Evolutionary conservation across 2,329 filamentous ascomycete genomes (phyloP).

Genomic region (Dactylellina leptospora): DNA sequence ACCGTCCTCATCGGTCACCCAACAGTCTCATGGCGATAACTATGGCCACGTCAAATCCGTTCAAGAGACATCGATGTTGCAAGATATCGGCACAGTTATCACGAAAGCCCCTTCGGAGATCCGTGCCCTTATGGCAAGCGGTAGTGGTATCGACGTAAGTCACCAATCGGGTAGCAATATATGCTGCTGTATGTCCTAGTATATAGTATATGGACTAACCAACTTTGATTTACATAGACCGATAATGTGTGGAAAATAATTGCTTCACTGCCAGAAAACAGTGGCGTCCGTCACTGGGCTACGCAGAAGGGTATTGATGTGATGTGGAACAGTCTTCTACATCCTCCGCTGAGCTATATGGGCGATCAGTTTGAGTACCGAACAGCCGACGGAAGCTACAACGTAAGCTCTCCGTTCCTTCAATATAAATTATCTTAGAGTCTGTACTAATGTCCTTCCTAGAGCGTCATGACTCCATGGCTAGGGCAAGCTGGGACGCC

Average conservation of each 20-base stretch:
- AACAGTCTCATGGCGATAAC: slow-evolving; percentile 9
- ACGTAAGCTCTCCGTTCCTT: slow-evolving; percentile 62
- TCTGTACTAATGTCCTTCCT: neutral
- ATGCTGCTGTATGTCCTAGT: slow-evolving; percentile 4
- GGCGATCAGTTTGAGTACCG: slow-evolving; percentile 73
- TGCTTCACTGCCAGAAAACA: slow-evolving; percentile 5
- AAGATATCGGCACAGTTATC: slow-evolving; percentile 7
- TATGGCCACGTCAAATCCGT: slow-evolving; percentile 2
- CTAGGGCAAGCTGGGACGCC: slow-evolving; percentile 73
- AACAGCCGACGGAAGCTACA: slow-evolving; percentile 74
- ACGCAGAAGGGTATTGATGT: slow-evolving; percentile 7
- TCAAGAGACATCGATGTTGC: slow-evolving; percentile 6
- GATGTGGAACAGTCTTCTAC: slow-evolving; percentile 73
- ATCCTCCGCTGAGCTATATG: slow-evolving; percentile 74
- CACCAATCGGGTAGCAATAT: neutral
- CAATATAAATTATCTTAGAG: neutral
- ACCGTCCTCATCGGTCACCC: slow-evolving; percentile 7
- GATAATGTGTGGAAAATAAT: slow-evolving; percentile 17
- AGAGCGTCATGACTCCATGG: slow-evolving; percentile 72
- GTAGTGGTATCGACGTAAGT: slow-evolving; percentile 8
- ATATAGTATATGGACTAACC: neutral
- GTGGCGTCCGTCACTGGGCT: neutral
- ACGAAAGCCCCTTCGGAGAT: slow-evolving; percentile 3
- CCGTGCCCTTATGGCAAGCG: slow-evolving; percentile 2
- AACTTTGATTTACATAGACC: neutral